Conservation (phyloP, 257 asterid genomes). For the Fraxinus cuspidata region DNA sequence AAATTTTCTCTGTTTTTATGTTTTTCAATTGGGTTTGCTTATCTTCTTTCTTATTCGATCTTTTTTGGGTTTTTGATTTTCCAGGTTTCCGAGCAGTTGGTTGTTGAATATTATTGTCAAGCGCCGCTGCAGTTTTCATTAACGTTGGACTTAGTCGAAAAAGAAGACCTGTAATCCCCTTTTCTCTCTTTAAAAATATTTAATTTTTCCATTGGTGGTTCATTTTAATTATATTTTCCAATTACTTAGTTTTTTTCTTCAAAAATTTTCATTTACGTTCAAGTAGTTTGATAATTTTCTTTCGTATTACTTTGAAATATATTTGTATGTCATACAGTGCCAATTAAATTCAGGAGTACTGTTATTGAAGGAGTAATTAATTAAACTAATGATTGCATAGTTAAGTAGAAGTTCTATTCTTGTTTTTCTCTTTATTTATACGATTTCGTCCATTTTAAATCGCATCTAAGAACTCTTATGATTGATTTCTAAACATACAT, state of each 20-base stretch:
- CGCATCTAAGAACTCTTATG: too few species aligned
- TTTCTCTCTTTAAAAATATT: background rate
- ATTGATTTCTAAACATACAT: too few species aligned
- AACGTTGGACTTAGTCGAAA: conserved; percentile 75
- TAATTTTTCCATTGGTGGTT: background rate
- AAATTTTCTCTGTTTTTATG: background rate
- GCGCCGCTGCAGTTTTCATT: conserved; percentile 64
- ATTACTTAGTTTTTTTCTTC: too few species aligned
- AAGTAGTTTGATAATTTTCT: too few species aligned
- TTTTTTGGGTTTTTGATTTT: background rate
- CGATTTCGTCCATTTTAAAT: too few species aligned
- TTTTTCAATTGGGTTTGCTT: background rate
- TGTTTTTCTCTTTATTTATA: background rate
- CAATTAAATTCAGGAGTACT: background rate
- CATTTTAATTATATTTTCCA: too few species aligned
- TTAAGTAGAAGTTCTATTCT: too few species aligned
- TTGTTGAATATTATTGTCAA: conserved; percentile 53
- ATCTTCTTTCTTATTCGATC: background rate
- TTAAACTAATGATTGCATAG: background rate
- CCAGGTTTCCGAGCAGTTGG: conserved; percentile 83
- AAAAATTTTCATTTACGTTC: too few species aligned
- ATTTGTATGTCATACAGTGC: background rate
- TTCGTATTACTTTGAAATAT: too few species aligned
- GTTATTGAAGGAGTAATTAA: background rate
- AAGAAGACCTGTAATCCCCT: conserved; percentile 66